Evolutionary conservation across 2,329 filamentous ascomycete species (phyloP).

Genomic region (Hypocreales sp.): DNA sequence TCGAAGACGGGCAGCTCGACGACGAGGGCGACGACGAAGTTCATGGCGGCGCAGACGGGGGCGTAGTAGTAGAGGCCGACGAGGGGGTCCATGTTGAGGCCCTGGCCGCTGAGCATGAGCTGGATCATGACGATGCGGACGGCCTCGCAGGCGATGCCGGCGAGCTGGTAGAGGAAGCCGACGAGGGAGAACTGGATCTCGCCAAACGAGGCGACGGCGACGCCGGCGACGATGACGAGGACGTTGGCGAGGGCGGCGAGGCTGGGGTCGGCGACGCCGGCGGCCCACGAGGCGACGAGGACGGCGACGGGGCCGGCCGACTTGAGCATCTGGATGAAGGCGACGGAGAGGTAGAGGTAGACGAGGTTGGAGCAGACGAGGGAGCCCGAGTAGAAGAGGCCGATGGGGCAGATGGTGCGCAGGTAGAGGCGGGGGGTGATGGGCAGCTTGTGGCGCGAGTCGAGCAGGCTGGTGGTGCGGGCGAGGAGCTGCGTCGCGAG

Average conservation of each 20-base stretch:
- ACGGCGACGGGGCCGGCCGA: conserved; percentile 52
- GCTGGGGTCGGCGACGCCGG: conserved; percentile 32
- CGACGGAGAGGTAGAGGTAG: conserved; percentile 51
- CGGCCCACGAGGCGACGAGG: conserved; percentile 48
- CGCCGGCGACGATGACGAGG: conserved; percentile 34
- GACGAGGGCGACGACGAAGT: conserved; percentile 52
- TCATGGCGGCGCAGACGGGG: conserved; percentile 70
- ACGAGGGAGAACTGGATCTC: conserved; percentile 54
- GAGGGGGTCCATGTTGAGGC: conserved; percentile 76
- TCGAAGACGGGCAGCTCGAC: conserved; percentile 54
- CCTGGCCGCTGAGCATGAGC: conserved; percentile 58
- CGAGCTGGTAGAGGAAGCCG: conserved; percentile 55
- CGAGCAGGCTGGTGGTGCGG: conserved; percentile 45
- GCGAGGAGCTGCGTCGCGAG: conserved; percentile 50
- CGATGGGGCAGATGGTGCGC: conserved; percentile 49
- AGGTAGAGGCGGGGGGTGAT: conserved; percentile 47
- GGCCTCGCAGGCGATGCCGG: conserved; percentile 67
- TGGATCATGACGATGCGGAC: conserved; percentile 76
- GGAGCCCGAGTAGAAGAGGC: conserved; percentile 48
- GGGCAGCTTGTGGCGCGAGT: conserved; percentile 44
- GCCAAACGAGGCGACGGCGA: conserved; percentile 37
- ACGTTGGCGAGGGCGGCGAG: conserved; percentile 29
- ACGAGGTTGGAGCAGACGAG: conserved; percentile 53
- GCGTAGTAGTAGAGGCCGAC: conserved; percentile 86
- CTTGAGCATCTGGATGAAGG: conserved; percentile 60